Base-by-base conservation (phyloP, 2,329 filamentous ascomycete species). In the Cladosporium sp. region DNA sequence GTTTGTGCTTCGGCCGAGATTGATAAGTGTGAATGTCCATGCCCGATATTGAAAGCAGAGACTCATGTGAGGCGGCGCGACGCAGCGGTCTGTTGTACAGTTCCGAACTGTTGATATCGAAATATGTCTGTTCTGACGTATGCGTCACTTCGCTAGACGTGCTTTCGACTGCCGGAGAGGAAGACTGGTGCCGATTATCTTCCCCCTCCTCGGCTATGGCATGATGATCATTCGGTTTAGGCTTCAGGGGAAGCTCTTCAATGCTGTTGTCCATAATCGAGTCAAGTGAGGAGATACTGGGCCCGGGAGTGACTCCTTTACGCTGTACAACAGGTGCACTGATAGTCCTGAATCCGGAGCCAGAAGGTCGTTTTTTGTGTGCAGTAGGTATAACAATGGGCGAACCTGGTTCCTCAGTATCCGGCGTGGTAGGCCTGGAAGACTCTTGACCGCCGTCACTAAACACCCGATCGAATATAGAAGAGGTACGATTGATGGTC, bases 11-110 rank as follows among this genome's bases (percentile, higher is more conserved):
- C 0, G 90, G 90, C 3, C 89, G 84, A 1, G 82, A 81, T 67
- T 88, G 87, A 4, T 95, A 80, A 3, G 71, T 73, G 71, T 96
- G 92, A 51, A 96, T 95, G 70, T 97, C 93, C 72, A 96, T 87
- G 2, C 91, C 92, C 0, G 87, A 85, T 1, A 96, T 82, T 0
- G 92, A 97, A 65, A 97, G 83, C 61, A 97, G 87, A 17, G 90
- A 96, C 71, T 97, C 92, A 66, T 96, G 91, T 1, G 92, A 96
- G 1, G 85, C 71, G 2, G 85, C 81, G 34, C 88, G 86, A 40
- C 84, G 88, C 3, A 61, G 34, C 60, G 59, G 55, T 62, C 60
- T 11, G 65, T 17, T 49, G 40, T 55, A 59, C 30, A 59, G 42
- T 20, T 34, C 40, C 17, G 58, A 37, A 22, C 15, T 59, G 30